Base-by-base conservation (phyloP, 1,284 basidiomycete species). In the Porogramme epimiltina region DNA sequence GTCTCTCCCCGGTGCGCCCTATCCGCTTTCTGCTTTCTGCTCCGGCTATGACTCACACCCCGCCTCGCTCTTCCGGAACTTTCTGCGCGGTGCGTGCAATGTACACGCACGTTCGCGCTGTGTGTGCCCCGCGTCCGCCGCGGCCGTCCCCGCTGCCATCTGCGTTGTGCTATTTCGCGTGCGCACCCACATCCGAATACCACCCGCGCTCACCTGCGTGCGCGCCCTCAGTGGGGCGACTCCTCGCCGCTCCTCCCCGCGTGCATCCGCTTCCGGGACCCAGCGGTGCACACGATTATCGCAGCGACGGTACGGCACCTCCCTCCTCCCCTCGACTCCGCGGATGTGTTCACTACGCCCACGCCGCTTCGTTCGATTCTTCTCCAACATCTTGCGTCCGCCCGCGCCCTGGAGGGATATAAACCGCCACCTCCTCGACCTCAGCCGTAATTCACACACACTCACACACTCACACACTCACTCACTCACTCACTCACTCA, bases 211-310 rank as follows among this genome's bases (percentile, higher is more conserved):
- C n/a, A n/a, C n/a, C n/a, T n/a, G n/a, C n/a, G n/a, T n/a, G n/a
- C n/a, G n/a, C n/a, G n/a, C 34, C 34, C 5, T 9, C 31, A 84
- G 79, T 84, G 82, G 83, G 82, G 82, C 3, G 82, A 86, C 60
- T 84, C 82, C 4, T 84, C 80, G 13, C 83, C 83, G 15, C 66
- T 85, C 3, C 70, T 82, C 26, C 72, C 85, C n/a, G 83, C 83
- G 25, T 85, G 82, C 67, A 80, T 86, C 43, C 76, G 84, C 15
- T 84, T 86, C 65, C 70, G 83, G 40, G 82, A 85, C 66, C 69
- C 85, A 22, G 82, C 74, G 23, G 77, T 85, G 24, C 82, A 85
- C 61, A 80, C 77, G 3, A 78, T 84, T 34, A 76, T 85, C 28
- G 80, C 73, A 40, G 82, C 79, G 38, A 85, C 83, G 33, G 82